Conservation (phyloP, 306 rosid species). For the Dryas octopetala region DNA sequence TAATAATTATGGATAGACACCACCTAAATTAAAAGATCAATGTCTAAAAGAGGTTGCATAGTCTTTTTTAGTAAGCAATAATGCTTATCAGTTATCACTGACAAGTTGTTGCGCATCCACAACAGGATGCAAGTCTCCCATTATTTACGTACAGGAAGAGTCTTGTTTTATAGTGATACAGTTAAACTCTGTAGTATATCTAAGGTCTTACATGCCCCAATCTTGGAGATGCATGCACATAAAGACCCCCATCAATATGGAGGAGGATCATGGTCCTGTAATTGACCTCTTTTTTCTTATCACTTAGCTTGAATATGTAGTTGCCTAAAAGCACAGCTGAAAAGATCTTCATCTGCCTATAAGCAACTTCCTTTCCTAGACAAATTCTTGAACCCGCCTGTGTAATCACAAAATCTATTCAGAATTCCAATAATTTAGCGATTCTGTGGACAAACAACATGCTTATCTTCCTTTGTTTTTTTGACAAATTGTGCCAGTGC, state of each 20-base stretch:
- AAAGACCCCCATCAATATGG: constrained; percentile 26
- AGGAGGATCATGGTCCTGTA: constrained; percentile 21
- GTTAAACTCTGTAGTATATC: too few species aligned
- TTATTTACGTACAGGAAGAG: too few species aligned
- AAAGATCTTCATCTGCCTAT: constrained; percentile 10
- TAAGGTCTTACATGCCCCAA: background rate
- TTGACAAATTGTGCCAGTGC: too few species aligned
- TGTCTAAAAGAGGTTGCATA: too few species aligned
- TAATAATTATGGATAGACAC: too few species aligned
- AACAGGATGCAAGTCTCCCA: too few species aligned
- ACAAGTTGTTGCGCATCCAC: too few species aligned
- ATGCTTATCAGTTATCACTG: too few species aligned
- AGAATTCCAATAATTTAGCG: background rate
- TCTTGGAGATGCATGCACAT: background rate
- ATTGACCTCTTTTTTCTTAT: constrained; percentile 2
- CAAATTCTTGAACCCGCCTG: constrained; percentile 29
- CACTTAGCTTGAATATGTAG: constrained; percentile 13
- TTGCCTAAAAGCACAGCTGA: constrained; percentile 5
- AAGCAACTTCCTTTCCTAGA: constrained; percentile 15
- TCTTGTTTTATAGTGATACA: too few species aligned
- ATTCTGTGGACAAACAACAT: background rate
- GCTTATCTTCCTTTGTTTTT: too few species aligned
- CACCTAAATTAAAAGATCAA: too few species aligned
- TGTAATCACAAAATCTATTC: background rate
- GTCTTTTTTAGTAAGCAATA: too few species aligned